These are phyloP conservation scores for Candida labiduridarum DNA, from an alignment of 1,139 yeast species.

Conservation along the genomic window DNA sequence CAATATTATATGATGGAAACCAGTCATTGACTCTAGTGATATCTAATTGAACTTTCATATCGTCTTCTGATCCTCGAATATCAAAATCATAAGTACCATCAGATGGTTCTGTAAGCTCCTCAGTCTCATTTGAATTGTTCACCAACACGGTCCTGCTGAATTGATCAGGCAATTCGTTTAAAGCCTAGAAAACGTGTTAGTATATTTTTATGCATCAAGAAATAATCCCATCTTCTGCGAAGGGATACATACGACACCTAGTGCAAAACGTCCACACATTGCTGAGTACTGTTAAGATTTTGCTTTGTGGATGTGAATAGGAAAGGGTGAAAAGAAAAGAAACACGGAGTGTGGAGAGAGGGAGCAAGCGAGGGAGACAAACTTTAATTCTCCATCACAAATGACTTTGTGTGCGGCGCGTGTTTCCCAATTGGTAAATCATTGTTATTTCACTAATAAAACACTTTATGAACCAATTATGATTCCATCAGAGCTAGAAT, in stretches of 20 bases:
- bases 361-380: neutral
- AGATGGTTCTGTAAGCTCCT: neutral
- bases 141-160: constrained; percentile 21
- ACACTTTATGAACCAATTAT: too few species aligned
- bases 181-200: constrained; percentile 19
- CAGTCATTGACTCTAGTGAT: constrained; percentile 16
- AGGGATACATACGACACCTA: constrained; percentile 40
- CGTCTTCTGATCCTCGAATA: constrained; percentile 9
- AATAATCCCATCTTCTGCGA: neutral
- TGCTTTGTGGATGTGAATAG: neutral
- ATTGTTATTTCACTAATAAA: too few species aligned
- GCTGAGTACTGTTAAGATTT: neutral
- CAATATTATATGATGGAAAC: constrained; percentile 38
- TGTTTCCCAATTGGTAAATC: too few species aligned
- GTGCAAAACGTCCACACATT: constrained; percentile 52
- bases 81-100: constrained; percentile 8
- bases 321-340: neutral
- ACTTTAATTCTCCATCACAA: too few species aligned
- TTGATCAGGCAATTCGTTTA: constrained; percentile 32
- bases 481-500: too few species aligned
- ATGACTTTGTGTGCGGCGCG: too few species aligned
- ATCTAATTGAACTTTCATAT: constrained; percentile 13
- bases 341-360: neutral
- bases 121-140: constrained; percentile 5
- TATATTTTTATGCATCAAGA: constrained; percentile 11